These are phyloP conservation scores for Diaporthe sp. DNA, from an alignment of 2,329 filamentous ascomycete species.

Conservation along the genomic window DNA sequence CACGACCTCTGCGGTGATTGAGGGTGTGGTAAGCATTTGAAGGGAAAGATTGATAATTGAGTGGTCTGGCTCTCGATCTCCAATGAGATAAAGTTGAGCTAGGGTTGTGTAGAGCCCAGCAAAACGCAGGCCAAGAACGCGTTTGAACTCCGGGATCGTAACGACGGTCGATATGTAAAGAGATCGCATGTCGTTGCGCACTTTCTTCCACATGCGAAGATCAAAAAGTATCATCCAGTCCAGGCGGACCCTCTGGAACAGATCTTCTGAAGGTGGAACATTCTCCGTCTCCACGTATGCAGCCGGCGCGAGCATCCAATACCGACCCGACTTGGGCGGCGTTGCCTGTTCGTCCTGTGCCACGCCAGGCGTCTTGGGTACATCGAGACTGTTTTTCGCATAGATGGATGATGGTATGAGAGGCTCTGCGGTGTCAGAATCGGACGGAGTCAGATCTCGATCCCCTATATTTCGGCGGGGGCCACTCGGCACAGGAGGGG, in stretches of 20 bases:
- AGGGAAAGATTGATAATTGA: slow-evolving; percentile 98
- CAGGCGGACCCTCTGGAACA: slow-evolving; percentile 89
- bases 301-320: slow-evolving; percentile 88
- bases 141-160: slow-evolving; percentile 95
- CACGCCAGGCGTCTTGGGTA: slow-evolving; percentile 86
- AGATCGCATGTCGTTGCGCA: slow-evolving; percentile 89
- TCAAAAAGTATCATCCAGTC: slow-evolving; percentile 98
- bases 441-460: slow-evolving; percentile 77
- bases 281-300: slow-evolving; percentile 75
- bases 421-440: slow-evolving; percentile 80
- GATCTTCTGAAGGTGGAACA: slow-evolving; percentile 83
- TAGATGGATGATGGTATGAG: slow-evolving; percentile 74
- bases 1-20: slow-evolving; percentile 95
- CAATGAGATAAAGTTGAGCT: slow-evolving; percentile 94
- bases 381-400: slow-evolving; percentile 75
- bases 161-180: slow-evolving; percentile 98
- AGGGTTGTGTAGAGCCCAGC: slow-evolving; percentile 94
- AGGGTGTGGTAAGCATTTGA: slow-evolving; percentile 96
- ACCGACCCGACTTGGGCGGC: slow-evolving; percentile 77
- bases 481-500: slow-evolving; percentile 69
- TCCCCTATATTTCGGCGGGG: slow-evolving; percentile 63
- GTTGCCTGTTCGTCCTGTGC: slow-evolving; percentile 56
- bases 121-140: slow-evolving; percentile 91
- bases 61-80: slow-evolving; percentile 95
- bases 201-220: slow-evolving; percentile 95